A percentile compares a stretch with the other conserved stretches of the same genome.
These are phyloP conservation scores for Citrus maxima DNA, from an alignment of 345 rosid species.

Conservation along the genomic window DNA sequence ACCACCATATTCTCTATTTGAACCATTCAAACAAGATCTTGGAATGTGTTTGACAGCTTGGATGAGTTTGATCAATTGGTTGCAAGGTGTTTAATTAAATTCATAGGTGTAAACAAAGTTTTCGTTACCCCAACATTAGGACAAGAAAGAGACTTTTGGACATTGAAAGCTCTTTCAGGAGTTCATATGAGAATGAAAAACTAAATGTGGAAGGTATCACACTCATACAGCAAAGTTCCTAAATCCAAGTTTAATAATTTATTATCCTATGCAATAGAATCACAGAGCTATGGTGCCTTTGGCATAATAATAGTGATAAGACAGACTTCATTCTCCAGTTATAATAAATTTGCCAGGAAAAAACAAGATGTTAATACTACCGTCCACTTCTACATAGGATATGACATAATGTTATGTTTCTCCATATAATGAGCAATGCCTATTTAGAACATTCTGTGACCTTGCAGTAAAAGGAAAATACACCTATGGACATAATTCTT, in stretches of 20 bases:
- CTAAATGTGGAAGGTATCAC: neutral
- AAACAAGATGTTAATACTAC: neutral
- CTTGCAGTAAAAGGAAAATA: neutral
- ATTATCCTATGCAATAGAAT: neutral
- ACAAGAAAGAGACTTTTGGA: neutral
- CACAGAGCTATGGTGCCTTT: neutral
- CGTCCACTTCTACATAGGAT: neutral
- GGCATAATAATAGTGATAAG: neutral
- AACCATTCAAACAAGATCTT: neutral
- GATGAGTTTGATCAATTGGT: neutral
- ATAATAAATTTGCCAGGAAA: neutral
- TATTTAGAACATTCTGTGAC: neutral
- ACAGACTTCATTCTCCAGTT: neutral
- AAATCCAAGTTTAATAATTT: slow-evolving; percentile 5
- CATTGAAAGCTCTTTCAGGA: neutral
- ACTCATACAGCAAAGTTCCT: neutral
- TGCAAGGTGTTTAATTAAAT: neutral
- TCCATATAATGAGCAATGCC: neutral
- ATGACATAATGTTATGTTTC: neutral
- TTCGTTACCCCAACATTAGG: neutral
- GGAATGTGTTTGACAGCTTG: neutral
- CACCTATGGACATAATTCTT: neutral
- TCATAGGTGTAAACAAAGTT: neutral
- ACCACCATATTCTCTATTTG: neutral
- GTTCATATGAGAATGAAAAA: neutral